phyloP scores from a whole-genome alignment of 768 basidiomycete genomes.

The Mycena epipterygia region DNA sequence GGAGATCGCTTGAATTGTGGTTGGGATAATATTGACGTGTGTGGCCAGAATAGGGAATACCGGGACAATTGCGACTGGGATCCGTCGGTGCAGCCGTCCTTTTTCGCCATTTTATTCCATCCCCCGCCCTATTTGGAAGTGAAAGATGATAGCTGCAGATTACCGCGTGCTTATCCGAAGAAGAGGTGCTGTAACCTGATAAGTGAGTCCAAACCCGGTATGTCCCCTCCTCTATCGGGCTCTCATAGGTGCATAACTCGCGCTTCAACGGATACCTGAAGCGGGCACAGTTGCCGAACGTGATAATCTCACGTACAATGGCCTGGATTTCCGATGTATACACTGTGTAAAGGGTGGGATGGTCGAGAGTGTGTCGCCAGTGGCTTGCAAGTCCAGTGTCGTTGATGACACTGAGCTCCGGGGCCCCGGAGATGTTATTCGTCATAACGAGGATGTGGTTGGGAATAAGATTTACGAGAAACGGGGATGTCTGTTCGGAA shows the following conservation, averaged over 20 bases:
- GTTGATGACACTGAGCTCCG: neutral
- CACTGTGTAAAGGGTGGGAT: neutral
- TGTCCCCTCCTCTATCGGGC: conserved; percentile 17
- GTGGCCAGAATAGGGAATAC: conserved; percentile 20
- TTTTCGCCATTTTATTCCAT: neutral
- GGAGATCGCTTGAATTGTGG: neutral
- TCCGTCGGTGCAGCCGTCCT: neutral
- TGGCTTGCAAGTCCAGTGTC: neutral
- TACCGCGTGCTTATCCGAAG: neutral
- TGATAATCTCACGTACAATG: neutral
- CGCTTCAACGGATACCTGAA: neutral
- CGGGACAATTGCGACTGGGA: neutral
- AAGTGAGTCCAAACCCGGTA: conserved; percentile 12
- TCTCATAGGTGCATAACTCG: conserved; percentile 10
- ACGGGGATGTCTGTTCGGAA: neutral
- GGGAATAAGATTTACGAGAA: neutral
- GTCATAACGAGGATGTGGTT: neutral
- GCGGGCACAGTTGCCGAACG: neutral
- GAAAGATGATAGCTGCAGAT: conserved; percentile 6
- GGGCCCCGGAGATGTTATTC: neutral
- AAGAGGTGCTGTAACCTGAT: neutral
- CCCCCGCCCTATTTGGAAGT: neutral
- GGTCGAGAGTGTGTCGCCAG: neutral
- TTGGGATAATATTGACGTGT: too few species aligned
- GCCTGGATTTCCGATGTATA: neutral